Base-by-base conservation (phyloP, 2,329 filamentous ascomycete genomes). In the Achaetomium macrosporum region DNA sequence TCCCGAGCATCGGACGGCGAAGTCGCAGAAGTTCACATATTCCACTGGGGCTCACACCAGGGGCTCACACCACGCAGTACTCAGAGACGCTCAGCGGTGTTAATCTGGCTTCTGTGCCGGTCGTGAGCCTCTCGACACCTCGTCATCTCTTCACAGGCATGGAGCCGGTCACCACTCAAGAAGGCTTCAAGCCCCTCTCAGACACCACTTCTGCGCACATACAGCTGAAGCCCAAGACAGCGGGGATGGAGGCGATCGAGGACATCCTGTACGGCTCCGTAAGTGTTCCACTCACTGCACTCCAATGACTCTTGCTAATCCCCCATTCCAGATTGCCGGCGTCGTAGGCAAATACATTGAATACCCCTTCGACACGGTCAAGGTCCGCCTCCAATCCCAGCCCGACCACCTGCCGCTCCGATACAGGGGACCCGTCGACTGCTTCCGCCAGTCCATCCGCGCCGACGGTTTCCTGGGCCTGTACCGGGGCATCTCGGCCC, bases 311-410 rank as follows among this genome's bases (percentile, higher is more conserved):
- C n/a, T 42, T 3, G 10, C 60, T 65, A 55, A 62, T 53, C 11
- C 17, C n/a, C 10, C 19, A 5, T 8, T 16, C 1, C 59, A 90
- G 87, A 70, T 81, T 54, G 91, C 92, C 51, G 93, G 93, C 56
- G 82, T 95, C 55, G 84, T 89, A 35, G 92, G 92, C 57, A 99
- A 97, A 75, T 89, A 92, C 69, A 92, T 99, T 66, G 93, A 99
- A 69, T 99, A 96, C 68, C 93, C 93, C 20, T 99, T 99, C 72
- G 93, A 99, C 72, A 99, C 93, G 0, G 85, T 99, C 69, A 99
- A 99, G 73, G 93, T 99, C 55, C 88, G 93, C 39, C 81, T 99
- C 11, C 93, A 99, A 69, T 93, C 92, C n/a, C 92, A 97, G 69
- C 88, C 90, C 33, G 87, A 92, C 68, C 82, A 86, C 63, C 76